These are phyloP conservation scores for Pluteus cervinus DNA, from an alignment of 768 basidiomycete genomes.

Conservation along the genomic window DNA sequence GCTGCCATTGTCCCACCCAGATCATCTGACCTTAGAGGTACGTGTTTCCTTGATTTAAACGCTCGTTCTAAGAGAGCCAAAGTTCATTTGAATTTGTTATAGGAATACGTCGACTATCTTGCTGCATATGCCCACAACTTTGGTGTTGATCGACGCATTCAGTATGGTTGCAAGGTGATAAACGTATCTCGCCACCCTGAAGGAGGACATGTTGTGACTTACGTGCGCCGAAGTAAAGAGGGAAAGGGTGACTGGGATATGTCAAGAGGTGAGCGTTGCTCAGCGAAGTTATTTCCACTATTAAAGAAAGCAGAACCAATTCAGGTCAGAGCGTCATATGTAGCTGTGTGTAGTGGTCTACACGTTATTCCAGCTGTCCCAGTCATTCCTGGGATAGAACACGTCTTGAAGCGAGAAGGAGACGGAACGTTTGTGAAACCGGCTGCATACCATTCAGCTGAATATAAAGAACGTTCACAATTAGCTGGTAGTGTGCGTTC, in stretches of 20 bases:
- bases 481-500: too few relatives aligned
- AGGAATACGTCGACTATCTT: conserved; percentile 50
- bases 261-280: too few relatives aligned
- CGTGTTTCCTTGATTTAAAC: background rate
- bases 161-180: conserved; percentile 29
- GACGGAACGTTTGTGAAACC: conserved; percentile 15
- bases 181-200: conserved; percentile 23
- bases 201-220: too few relatives aligned
- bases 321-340: conserved; percentile 28
- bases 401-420: conserved; percentile 20
- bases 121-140: conserved; percentile 38
- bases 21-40: conserved; percentile 41
- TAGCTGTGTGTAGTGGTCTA: conserved; percentile 50
- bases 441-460: conserved; percentile 39
- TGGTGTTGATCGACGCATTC: conserved; percentile 29
- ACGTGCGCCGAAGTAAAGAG: too few relatives aligned
- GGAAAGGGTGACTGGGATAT: too few relatives aligned
- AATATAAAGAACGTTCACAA: conserved; percentile 44
- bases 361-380: conserved; percentile 51
- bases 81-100: background rate
- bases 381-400: conserved; percentile 39
- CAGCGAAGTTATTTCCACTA: too few relatives aligned
- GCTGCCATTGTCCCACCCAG: conserved; percentile 35
- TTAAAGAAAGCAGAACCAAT: conserved; percentile 22
- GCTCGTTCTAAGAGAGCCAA: background rate